Conservation (phyloP, 2,329 filamentous ascomycete genomes). For the Fusarium mundagurra region DNA sequence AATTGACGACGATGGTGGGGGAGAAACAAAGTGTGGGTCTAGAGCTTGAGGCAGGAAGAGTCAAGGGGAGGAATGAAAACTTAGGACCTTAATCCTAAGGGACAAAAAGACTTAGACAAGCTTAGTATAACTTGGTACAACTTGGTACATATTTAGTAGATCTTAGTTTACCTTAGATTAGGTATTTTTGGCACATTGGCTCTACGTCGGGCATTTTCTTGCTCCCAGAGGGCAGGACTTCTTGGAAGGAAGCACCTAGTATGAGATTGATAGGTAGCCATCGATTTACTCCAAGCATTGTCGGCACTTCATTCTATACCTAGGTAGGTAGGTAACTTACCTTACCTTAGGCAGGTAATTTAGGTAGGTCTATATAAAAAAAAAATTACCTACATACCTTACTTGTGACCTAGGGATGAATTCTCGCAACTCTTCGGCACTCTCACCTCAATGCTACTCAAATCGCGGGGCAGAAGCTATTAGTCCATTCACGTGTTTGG, state of each 20-base stretch:
- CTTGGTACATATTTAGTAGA: background rate
- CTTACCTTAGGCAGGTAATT: no score
- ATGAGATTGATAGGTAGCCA: background rate
- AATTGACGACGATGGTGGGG: constrained; percentile 37
- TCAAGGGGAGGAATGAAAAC: background rate
- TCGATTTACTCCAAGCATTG: no score
- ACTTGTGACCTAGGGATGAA: background rate
- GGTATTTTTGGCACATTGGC: background rate
- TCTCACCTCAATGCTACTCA: background rate
- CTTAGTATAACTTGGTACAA: background rate
- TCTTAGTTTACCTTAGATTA: background rate
- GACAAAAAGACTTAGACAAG: background rate
- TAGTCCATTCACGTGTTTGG: constrained; percentile 24
- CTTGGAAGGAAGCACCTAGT: background rate
- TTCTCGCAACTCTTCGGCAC: background rate
- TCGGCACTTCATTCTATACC: no score
- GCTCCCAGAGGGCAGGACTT: background rate
- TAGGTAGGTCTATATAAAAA: no score
- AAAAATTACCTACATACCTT: background rate
- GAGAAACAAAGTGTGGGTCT: constrained; percentile 36
- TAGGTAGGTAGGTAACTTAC: no score
- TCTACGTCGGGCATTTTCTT: background rate
- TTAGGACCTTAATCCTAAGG: background rate
- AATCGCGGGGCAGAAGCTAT: constrained; percentile 31
- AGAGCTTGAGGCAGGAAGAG: background rate